Percentiles rank a stretch among this genome's conserved stretches.
These are phyloP conservation scores for Leccinellum luteum DNA, from an alignment of 768 basidiomycete genomes.

Conservation along the genomic window DNA sequence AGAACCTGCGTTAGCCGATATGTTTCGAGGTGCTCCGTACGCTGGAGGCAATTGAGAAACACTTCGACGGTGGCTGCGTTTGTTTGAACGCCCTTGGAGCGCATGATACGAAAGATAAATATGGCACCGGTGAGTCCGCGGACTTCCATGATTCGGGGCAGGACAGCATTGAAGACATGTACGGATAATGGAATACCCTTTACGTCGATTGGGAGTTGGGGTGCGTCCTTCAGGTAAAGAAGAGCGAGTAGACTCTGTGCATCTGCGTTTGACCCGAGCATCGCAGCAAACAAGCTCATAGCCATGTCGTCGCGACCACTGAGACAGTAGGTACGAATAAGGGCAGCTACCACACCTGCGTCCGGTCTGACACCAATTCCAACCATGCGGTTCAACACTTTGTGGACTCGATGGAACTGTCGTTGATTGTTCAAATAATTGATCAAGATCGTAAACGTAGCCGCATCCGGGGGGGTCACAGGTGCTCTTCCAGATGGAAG, in stretches of 20 bases:
- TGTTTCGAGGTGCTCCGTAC: conserved; percentile 42
- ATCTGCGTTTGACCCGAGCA: conserved; percentile 38
- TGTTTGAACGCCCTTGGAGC: conserved; percentile 44
- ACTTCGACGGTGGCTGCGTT: conserved; percentile 55
- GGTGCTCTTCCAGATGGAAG: conserved; percentile 4
- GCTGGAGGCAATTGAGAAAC: conserved; percentile 51
- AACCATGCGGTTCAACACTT: conserved; percentile 48
- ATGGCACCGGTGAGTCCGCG: conserved; percentile 50
- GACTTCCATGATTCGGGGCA: conserved; percentile 47
- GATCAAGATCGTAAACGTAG: conserved; percentile 64
- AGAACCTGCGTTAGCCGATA: conserved; percentile 47
- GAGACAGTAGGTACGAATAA: conserved; percentile 56
- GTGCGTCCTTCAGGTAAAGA: conserved; percentile 19
- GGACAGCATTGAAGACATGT: conserved; percentile 60
- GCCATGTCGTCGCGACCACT: conserved; percentile 48
- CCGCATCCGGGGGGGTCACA: conserved; percentile 45
- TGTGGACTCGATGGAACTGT: conserved; percentile 44
- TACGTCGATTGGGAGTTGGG: conserved; percentile 27
- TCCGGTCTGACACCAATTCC: conserved; percentile 43
- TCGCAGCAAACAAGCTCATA: conserved; percentile 46
- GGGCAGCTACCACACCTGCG: conserved; percentile 45
- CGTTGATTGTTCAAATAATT: conserved; percentile 46
- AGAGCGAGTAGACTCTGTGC: conserved; percentile 20
- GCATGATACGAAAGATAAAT: conserved; percentile 55
- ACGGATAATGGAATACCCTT: conserved; percentile 34